These are phyloP conservation scores for Ensete glaucum DNA, from an alignment of 176 grass and related monocot species.

Conservation along the genomic window DNA sequence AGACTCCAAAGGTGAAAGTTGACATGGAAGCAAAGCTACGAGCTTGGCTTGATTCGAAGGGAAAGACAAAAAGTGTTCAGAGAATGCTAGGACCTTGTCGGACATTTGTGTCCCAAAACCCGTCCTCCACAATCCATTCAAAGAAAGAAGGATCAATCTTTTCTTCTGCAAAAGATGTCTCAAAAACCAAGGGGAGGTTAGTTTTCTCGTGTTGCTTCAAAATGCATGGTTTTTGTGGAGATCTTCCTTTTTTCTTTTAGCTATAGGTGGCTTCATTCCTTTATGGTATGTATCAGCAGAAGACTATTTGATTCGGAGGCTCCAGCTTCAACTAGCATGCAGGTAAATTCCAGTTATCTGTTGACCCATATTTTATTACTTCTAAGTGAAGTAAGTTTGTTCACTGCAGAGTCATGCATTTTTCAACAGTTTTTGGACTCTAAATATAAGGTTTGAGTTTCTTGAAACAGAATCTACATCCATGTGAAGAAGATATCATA, in stretches of 20 bases:
- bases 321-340: slow-evolving; percentile 19
- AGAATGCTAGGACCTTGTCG: slow-evolving; percentile 51
- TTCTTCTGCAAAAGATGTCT: slow-evolving; percentile 38
- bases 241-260: neutral
- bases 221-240: neutral
- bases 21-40: slow-evolving; percentile 79
- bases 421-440: neutral
- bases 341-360: slow-evolving; percentile 2
- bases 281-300: slow-evolving; percentile 40
- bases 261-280: slow-evolving; percentile 10
- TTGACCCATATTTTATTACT: neutral
- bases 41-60: slow-evolving; percentile 85
- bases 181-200: slow-evolving; percentile 62
- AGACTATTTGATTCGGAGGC: slow-evolving; percentile 47
- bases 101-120: slow-evolving; percentile 40
- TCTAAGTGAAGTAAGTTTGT: neutral
- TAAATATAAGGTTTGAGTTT: neutral
- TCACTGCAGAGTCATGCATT: neutral
- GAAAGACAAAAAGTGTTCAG: slow-evolving; percentile 59
- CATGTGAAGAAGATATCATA: neutral
- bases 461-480: neutral
- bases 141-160: slow-evolving; percentile 36
- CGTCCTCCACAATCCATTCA: slow-evolving; percentile 35
- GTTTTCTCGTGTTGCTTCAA: slow-evolving; percentile 16
- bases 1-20: slow-evolving; percentile 71